Conservation (phyloP, 2,329 filamentous ascomycete genomes). For the Tolypocladium endophyticum region DNA sequence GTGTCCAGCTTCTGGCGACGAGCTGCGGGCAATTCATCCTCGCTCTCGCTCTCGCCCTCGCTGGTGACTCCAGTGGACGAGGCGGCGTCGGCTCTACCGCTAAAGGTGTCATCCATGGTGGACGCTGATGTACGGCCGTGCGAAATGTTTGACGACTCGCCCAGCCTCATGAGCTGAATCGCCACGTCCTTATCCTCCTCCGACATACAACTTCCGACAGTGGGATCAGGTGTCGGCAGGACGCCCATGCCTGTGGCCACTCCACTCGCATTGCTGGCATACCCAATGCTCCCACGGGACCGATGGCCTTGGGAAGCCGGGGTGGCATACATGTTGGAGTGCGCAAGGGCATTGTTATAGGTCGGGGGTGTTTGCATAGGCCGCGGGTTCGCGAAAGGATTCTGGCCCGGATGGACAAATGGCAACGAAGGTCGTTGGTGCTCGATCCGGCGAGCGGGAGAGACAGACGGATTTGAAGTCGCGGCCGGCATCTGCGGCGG, state of each 20-base stretch:
- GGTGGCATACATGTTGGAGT: conserved; percentile 51
- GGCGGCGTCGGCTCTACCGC: conserved; percentile 73
- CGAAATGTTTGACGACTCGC: conserved; percentile 87
- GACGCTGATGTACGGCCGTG: conserved; percentile 89
- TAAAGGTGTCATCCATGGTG: conserved; percentile 86
- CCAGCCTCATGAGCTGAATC: conserved; percentile 90
- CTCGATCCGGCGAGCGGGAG: conserved; percentile 73
- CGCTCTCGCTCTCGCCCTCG: conserved; percentile 59
- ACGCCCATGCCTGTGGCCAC: conserved; percentile 35
- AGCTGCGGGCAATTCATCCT: conserved; percentile 48
- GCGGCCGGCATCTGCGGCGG: conserved; percentile 88
- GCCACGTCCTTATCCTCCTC: conserved; percentile 92
- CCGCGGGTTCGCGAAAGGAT: conserved; percentile 68
- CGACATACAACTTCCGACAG: conserved; percentile 90
- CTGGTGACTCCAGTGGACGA: conserved; percentile 81
- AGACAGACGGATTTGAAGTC: conserved; percentile 95
- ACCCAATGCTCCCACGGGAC: conserved; percentile 52
- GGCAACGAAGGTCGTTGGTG: conserved; percentile 63
- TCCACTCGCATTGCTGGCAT: conserved; percentile 33
- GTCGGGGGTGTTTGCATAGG: conserved; percentile 77
- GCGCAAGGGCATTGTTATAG: conserved; percentile 40
- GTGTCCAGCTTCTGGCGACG: conserved; percentile 47
- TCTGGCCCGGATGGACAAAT: conserved; percentile 65
- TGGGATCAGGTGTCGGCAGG: conserved; percentile 91
- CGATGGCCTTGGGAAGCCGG: conserved; percentile 52